These are phyloP conservation scores for Penicillium turbatum DNA, from an alignment of 495 filamentous ascomycete species.

Conservation along the genomic window DNA sequence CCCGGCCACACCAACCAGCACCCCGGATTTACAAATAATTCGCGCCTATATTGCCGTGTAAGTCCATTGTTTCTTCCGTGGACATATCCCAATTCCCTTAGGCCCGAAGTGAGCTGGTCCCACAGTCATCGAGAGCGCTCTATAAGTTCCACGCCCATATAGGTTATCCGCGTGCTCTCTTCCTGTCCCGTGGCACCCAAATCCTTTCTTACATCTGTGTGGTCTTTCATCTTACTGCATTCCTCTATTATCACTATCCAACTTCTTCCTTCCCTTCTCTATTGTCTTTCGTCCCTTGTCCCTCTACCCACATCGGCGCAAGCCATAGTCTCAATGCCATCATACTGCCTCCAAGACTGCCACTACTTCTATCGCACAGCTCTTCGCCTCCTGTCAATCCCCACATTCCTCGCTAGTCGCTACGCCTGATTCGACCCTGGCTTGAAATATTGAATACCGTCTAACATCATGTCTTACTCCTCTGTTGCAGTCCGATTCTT, in stretches of 20 bases:
- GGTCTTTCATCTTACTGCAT: background rate
- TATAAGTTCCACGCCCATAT: background rate
- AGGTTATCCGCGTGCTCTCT: background rate
- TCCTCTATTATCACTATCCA: background rate
- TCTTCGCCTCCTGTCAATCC: constrained; percentile 74
- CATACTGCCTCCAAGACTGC: constrained; percentile 80
- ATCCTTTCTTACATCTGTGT: background rate
- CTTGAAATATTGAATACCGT: constrained; percentile 2
- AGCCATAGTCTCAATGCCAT: constrained; percentile 59
- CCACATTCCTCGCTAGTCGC: constrained; percentile 67
- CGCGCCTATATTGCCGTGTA: constrained; percentile 15
- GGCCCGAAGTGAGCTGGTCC: constrained; percentile 15
- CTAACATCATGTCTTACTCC: constrained; percentile 50
- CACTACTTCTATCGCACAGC: constrained; percentile 91
- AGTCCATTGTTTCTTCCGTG: constrained; percentile 11
- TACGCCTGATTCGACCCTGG: constrained; percentile 53
- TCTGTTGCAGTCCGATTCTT: constrained; percentile 49
- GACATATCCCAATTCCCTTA: constrained; percentile 17
- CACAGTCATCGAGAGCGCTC: background rate
- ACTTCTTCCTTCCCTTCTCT: background rate
- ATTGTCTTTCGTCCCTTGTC: background rate
- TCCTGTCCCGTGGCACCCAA: background rate
- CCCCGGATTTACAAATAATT: constrained; percentile 5
- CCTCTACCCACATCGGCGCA: constrained; percentile 4
- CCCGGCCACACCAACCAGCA: constrained; percentile 14